Evolutionary conservation across 441 rosid species (phyloP).

Genomic region (Populus hybrid): DNA sequence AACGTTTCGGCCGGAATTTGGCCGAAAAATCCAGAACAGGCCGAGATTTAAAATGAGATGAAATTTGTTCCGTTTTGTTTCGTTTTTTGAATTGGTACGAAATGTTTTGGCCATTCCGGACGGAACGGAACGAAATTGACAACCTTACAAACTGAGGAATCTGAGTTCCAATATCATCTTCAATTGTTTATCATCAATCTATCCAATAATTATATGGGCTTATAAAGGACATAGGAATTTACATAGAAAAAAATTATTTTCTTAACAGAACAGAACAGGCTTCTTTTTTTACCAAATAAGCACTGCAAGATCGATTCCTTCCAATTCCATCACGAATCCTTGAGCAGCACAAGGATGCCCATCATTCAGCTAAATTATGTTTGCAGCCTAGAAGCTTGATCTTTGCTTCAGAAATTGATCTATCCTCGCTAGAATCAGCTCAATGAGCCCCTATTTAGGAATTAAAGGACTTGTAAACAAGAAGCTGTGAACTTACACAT

Average conservation of each 20-base stretch:
- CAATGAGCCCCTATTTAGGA: neutral
- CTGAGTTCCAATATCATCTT: neutral
- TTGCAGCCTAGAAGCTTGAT: constrained; percentile 1
- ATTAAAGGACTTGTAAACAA: too few species aligned
- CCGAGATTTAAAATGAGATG: too few species aligned
- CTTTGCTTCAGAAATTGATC: neutral
- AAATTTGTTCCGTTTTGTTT: too few species aligned
- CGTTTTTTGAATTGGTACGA: too few species aligned
- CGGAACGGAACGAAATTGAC: too few species aligned
- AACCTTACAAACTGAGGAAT: neutral
- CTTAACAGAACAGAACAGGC: neutral
- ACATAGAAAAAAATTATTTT: neutral
- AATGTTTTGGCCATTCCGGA: too few species aligned
- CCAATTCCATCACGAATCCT: neutral
- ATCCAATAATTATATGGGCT: neutral
- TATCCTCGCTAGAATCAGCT: constrained; percentile 5
- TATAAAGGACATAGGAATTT: neutral
- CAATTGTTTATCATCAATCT: neutral
- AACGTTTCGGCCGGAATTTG: too few species aligned
- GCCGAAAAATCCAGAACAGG: too few species aligned
- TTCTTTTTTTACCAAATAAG: neutral
- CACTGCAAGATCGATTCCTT: neutral
- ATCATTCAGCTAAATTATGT: neutral
- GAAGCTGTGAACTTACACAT: too few species aligned
- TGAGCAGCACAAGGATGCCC: neutral